phyloP scores from a whole-genome alignment of 2,329 filamentous ascomycete genomes.

The Ambrosiella xylebori region DNA sequence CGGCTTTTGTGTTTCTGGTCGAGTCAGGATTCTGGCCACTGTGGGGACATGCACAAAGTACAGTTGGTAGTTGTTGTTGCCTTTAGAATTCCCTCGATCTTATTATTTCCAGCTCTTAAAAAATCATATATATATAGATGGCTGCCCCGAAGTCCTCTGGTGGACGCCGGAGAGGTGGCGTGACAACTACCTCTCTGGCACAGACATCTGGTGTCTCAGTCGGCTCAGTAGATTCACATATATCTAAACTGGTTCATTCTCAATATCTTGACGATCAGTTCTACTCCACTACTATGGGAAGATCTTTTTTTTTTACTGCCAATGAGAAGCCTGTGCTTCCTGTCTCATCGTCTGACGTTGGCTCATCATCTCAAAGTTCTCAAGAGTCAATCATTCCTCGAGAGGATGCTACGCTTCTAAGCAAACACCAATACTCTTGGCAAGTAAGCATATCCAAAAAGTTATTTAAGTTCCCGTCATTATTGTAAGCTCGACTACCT shows the following conservation, averaged over 20 bases:
- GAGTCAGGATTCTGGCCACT: too few relatives aligned
- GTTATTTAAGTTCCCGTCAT: neutral
- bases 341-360: neutral
- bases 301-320: neutral
- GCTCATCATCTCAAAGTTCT: neutral
- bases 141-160: neutral
- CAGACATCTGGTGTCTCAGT: neutral
- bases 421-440: neutral
- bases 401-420: neutral
- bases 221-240: too few relatives aligned
- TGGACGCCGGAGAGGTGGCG: neutral
- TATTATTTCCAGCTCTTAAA: neutral
- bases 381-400: neutral
- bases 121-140: neutral
- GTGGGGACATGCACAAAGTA: too few relatives aligned
- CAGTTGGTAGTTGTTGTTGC: neutral
- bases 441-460: neutral
- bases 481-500: neutral
- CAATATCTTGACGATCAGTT: too few relatives aligned
- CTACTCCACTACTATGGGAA: neutral
- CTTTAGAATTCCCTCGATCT: neutral
- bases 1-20: too few relatives aligned
- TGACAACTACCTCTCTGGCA: neutral
- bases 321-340: neutral
- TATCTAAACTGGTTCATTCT: too few relatives aligned